Conservation (phyloP, 2,329 filamentous ascomycete genomes). For the Aureobasidium uvarum region DNA sequence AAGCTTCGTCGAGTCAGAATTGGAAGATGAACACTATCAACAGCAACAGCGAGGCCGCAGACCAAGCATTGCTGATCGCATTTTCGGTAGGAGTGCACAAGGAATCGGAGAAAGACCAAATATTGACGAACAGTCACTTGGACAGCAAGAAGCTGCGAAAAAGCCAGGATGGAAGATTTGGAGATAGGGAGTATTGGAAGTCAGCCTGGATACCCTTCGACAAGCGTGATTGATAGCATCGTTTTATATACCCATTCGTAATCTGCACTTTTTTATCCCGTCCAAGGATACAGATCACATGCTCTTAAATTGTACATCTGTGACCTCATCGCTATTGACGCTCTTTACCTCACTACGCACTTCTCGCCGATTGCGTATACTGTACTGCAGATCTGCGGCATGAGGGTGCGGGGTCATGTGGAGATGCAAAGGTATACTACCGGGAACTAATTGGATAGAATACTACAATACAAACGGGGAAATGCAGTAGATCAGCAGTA, state of each 20-base stretch:
- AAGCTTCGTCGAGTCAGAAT: constrained; percentile 33
- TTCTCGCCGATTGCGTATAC: constrained; percentile 19
- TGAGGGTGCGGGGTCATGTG: constrained; percentile 3
- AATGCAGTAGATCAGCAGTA: constrained; percentile 1
- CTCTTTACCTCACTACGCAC: neutral
- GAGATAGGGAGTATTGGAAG: constrained; percentile 26
- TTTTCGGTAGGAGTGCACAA: constrained; percentile 31
- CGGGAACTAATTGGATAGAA: neutral
- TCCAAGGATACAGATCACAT: no score
- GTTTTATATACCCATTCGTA: constrained; percentile 7
- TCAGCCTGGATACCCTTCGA: neutral
- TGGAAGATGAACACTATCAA: constrained; percentile 32
- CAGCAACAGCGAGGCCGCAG: constrained; percentile 30
- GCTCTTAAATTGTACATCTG: neutral
- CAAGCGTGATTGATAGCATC: neutral
- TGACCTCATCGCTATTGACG: neutral
- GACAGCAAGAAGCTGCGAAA: constrained; percentile 36
- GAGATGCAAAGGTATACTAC: neutral
- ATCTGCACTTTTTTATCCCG: neutral
- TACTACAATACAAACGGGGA: neutral
- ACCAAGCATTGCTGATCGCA: constrained; percentile 37
- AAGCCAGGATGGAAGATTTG: constrained; percentile 44
- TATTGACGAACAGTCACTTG: constrained; percentile 16
- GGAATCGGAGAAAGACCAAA: neutral
- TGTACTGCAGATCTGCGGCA: constrained; percentile 6